Conservation (phyloP, 129 eudicot genomes). For the Silybum marianum region DNA sequence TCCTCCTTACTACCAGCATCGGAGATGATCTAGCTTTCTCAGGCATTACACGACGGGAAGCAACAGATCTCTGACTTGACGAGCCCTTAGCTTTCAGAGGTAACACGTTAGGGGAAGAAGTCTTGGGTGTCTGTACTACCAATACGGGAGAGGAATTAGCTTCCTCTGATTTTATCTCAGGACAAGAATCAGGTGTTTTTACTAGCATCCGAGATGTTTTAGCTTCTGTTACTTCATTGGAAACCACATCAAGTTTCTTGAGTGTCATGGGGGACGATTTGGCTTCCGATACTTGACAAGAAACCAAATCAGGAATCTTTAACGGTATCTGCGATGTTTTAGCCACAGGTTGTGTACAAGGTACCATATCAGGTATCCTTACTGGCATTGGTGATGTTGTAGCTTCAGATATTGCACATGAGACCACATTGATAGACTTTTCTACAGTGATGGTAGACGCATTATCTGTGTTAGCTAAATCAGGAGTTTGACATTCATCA, state of each 20-base stretch:
- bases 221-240: slow-evolving; percentile 12
- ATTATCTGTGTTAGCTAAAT: slow-evolving; percentile 31
- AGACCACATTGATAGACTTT: slow-evolving; percentile 21
- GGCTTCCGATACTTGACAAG: not conserved
- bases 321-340: slow-evolving; percentile 39
- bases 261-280: not conserved
- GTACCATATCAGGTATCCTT: slow-evolving; percentile 13
- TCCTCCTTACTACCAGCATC: slow-evolving; percentile 26
- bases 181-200: slow-evolving; percentile 1
- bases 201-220: slow-evolving; percentile 9
- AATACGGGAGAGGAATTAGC: slow-evolving; percentile 21
- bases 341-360: slow-evolving; percentile 23
- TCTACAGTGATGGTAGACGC: slow-evolving; percentile 23
- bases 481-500: slow-evolving; percentile 42
- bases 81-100: slow-evolving; percentile 32
- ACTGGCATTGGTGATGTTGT: slow-evolving; percentile 16
- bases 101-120: slow-evolving; percentile 26
- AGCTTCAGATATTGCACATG: slow-evolving; percentile 19
- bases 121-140: too few relatives aligned
- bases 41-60: slow-evolving; percentile 21
- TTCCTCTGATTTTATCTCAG: slow-evolving; percentile 5
- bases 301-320: slow-evolving; percentile 17
- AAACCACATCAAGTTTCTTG: not conserved
- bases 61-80: slow-evolving; percentile 17
- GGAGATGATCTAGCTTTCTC: slow-evolving; percentile 31